phyloP scores from a whole-genome alignment of 1,284 basidiomycete species.

The Moesziomyces sp. region DNA sequence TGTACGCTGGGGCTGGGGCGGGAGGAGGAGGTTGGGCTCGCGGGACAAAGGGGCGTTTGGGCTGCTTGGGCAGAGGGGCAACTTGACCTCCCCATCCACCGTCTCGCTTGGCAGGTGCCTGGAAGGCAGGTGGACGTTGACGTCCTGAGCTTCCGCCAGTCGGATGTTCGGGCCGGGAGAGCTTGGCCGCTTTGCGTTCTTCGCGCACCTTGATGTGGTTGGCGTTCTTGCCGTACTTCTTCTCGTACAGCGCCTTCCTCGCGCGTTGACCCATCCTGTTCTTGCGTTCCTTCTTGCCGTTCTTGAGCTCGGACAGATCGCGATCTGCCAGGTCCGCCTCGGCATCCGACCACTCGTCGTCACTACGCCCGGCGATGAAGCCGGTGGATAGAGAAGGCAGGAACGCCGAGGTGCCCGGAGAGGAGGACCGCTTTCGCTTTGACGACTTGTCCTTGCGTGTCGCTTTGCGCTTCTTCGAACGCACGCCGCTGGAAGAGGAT shows the following conservation, averaged over 20 bases:
- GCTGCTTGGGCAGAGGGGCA: constrained; percentile 30
- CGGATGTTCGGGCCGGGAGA: neutral
- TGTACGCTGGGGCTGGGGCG: neutral
- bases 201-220: constrained; percentile 76
- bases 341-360: constrained; percentile 77
- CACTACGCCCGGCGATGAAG: constrained; percentile 79
- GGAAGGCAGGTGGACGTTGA: constrained; percentile 32
- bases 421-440: constrained; percentile 14
- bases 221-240: constrained; percentile 89
- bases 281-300: constrained; percentile 72
- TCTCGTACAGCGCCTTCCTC: constrained; percentile 95
- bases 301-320: constrained; percentile 69
- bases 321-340: constrained; percentile 74
- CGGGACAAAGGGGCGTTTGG: constrained; percentile 10
- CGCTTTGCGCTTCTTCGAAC: constrained; percentile 20
- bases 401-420: constrained; percentile 76
- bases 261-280: constrained; percentile 92
- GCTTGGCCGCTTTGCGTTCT: constrained; percentile 25
- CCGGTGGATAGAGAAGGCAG: constrained; percentile 87
- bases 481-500: constrained; percentile 3
- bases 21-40: neutral
- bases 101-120: constrained; percentile 30
- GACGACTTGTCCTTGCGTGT: constrained; percentile 2
- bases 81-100: constrained; percentile 38
- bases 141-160: constrained; percentile 6